A percentile compares a stretch with the other conserved stretches of the same genome.
Evolutionary conservation across 2,329 filamentous ascomycete species (phyloP).

Genomic region (Diplodia mutila): DNA sequence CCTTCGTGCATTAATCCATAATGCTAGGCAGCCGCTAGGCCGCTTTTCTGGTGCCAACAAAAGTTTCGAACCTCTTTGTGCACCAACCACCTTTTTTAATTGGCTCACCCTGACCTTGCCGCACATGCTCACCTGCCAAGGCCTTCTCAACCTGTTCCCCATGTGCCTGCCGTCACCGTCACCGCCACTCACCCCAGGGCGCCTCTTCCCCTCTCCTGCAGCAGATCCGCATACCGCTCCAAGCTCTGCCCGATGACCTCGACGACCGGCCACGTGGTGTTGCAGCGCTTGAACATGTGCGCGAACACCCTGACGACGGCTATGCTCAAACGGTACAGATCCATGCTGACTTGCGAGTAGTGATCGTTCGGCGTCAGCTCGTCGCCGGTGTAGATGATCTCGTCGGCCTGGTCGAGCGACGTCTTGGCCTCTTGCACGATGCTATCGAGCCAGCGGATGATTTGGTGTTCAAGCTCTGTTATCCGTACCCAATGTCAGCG

Average conservation of each 20-base stretch:
- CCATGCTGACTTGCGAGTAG: background rate
- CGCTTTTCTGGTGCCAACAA: background rate
- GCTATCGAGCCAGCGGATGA: slow-evolving; percentile 4
- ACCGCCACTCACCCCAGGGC: background rate
- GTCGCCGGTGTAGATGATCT: slow-evolving; percentile 4
- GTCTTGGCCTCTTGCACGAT: slow-evolving; percentile 19
- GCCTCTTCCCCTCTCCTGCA: background rate
- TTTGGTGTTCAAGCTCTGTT: slow-evolving; percentile 1
- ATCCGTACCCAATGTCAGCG: background rate
- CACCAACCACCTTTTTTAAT: too few species aligned
- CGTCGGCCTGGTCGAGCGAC: background rate
- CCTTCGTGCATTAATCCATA: background rate
- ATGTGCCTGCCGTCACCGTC: too few species aligned
- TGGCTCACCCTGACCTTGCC: too few species aligned
- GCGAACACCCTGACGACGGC: slow-evolving; percentile 13
- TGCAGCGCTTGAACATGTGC: slow-evolving; percentile 8
- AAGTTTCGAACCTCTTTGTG: too few species aligned
- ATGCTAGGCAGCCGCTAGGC: background rate
- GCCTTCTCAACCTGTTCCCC: too few species aligned
- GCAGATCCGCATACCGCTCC: slow-evolving; percentile 8
- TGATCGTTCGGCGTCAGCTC: background rate
- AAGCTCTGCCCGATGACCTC: slow-evolving; percentile 11
- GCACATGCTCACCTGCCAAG: too few species aligned
- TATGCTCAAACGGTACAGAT: slow-evolving; percentile 7
- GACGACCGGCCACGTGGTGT: slow-evolving; percentile 8